phyloP scores from a whole-genome alignment of 2,329 filamentous ascomycete species.

The Fusarium tanahbumbuense region DNA sequence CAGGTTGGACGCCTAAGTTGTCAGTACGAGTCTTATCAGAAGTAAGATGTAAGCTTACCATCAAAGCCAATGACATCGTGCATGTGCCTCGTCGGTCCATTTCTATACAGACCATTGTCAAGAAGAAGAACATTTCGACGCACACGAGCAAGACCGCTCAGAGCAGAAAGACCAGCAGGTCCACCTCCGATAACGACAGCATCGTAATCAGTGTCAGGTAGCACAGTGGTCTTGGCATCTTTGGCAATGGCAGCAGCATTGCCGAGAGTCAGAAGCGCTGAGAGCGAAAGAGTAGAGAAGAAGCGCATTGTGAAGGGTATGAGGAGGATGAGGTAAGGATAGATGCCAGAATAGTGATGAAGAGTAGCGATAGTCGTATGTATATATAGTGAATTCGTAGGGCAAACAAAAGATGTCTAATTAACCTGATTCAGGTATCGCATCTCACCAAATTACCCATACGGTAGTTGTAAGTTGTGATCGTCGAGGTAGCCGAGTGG shows the following conservation, averaged over 20 bases:
- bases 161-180: conserved; percentile 64
- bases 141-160: conserved; percentile 70
- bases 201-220: conserved; percentile 56
- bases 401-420: neutral
- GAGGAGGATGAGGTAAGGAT: neutral
- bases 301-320: conserved; percentile 33
- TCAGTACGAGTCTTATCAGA: neutral
- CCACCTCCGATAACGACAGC: conserved; percentile 69
- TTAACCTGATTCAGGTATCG: neutral
- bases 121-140: conserved; percentile 66
- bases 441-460: neutral
- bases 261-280: conserved; percentile 24
- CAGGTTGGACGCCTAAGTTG: conserved; percentile 62
- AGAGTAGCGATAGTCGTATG: neutral
- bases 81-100: conserved; percentile 66
- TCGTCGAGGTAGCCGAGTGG: neutral
- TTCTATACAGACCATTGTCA: conserved; percentile 69
- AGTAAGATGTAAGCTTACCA: conserved; percentile 52
- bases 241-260: conserved; percentile 30
- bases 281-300: conserved; percentile 15
- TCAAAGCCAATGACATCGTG: conserved; percentile 72
- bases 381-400: neutral
- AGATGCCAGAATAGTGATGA: neutral
- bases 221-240: conserved; percentile 6
- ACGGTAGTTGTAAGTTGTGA: conserved; percentile 2